A percentile compares a stretch with the other conserved stretches of the same genome.
These are phyloP conservation scores for Claviceps paspali DNA, from an alignment of 2,329 filamentous ascomycete species.

Conservation along the genomic window DNA sequence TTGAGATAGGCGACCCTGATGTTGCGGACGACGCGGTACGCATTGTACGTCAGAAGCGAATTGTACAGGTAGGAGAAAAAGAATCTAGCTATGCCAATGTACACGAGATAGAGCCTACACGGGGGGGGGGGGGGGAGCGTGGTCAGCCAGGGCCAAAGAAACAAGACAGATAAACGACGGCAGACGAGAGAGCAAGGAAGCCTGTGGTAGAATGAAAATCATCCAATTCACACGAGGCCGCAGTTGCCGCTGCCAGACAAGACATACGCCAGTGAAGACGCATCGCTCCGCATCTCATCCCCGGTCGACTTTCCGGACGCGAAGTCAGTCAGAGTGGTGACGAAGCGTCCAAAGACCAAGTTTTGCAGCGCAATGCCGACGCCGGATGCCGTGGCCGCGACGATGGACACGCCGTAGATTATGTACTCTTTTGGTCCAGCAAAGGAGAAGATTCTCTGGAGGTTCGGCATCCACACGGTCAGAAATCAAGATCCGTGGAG, in stretches of 20 bases:
- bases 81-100: conserved; percentile 40
- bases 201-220: too few species aligned
- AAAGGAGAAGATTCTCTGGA: conserved; percentile 17
- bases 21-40: conserved; percentile 33
- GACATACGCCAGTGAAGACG: conserved; percentile 13
- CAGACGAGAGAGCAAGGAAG: too few species aligned
- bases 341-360: conserved; percentile 23
- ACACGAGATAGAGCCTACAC: conserved; percentile 39
- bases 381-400: conserved; percentile 21
- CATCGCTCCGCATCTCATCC: conserved; percentile 15
- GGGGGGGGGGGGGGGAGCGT: conserved; percentile 7
- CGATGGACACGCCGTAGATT: conserved; percentile 14
- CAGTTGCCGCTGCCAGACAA: too few species aligned
- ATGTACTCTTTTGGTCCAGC: conserved; percentile 14
- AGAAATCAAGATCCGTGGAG: not conserved
- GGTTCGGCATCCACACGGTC: not conserved
- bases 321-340: conserved; percentile 21
- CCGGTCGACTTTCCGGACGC: conserved; percentile 12
- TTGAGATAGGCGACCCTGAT: conserved; percentile 34
- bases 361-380: conserved; percentile 22
- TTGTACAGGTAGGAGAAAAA: conserved; percentile 31
- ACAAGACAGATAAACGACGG: too few species aligned
- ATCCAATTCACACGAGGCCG: too few species aligned
- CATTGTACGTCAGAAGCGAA: conserved; percentile 30
- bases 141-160: too few species aligned